Base-by-base conservation (phyloP, 139 green algal genomes). In the Picochlorum sp. region DNA sequence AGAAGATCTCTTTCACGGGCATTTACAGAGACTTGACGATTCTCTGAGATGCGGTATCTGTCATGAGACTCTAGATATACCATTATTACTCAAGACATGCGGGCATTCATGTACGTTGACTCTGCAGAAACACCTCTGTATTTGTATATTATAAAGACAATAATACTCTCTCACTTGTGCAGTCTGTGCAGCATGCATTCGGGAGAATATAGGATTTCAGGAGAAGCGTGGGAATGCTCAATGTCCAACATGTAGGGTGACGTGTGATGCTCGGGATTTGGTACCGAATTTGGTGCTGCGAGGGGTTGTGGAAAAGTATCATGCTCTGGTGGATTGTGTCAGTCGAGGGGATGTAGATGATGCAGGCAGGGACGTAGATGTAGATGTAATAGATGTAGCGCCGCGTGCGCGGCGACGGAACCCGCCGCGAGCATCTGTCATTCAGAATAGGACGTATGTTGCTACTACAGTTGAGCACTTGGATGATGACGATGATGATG, bases 121-220 rank as follows among this genome's bases (percentile, higher is more conserved):
- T 30, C 28, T 30, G 4, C 3, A 30, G 28, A 30, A 5, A 30
- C 28, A 30, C 28, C 28, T 30, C 28, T 30, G 3, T 6, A 30
- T 30, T 3, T 30, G 4, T 30, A 6, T 28, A 28, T 28, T 28
- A 28, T 28, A 28, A 28, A 28, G 24, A 28, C 0, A 4, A 28
- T 6, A 4, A 30, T 30, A 30, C 28, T 6, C 28, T 30, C 28
- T 4, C 6, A 30, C 28, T 4, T 6, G 4, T 63, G 64, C 63
- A 80, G 74, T 75, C 59, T 80, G 74, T 64, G 65, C 71, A 11
- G 51, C 57, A 20, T 80, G 74, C 63, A 81, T 80, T 26, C 65
- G 74, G 6, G 38, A 69, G 16, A 80, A 80, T 52, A 41, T 80
- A 18, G 61, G 50, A 3, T 74, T 77, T 23, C 74, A 80, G 46